phyloP scores from a whole-genome alignment of 768 basidiomycete genomes.

The Harrya chromipes region DNA sequence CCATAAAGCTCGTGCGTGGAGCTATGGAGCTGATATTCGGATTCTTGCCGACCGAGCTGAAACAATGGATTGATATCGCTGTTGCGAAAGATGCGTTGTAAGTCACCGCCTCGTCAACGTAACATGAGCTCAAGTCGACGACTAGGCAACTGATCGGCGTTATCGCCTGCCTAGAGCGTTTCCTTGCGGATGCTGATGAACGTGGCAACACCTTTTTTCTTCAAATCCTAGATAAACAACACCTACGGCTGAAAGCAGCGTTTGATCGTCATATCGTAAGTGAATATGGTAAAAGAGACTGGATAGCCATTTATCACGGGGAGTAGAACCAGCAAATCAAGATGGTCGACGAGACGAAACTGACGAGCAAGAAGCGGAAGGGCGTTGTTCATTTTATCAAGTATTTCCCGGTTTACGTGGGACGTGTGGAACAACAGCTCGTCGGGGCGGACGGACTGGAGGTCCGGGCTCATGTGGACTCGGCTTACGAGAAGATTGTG shows the following conservation, averaged over 20 bases:
- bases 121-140: constrained; percentile 3
- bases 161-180: constrained; percentile 73
- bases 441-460: constrained; percentile 72
- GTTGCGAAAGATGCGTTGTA: constrained; percentile 76
- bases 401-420: constrained; percentile 87
- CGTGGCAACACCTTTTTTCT: constrained; percentile 73
- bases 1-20: constrained; percentile 76
- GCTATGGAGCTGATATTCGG: constrained; percentile 96
- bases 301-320: constrained; percentile 1
- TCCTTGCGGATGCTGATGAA: constrained; percentile 74
- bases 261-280: constrained; percentile 76
- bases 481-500: constrained; percentile 85
- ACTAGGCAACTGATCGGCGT: constrained; percentile 83
- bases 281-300: background rate
- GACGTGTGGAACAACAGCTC: constrained; percentile 81
- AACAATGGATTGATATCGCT: constrained; percentile 79
- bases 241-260: constrained; percentile 66
- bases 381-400: constrained; percentile 92
- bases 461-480: constrained; percentile 73
- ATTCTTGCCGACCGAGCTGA: constrained; percentile 81
- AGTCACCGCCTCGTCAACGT: constrained; percentile 1
- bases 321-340: constrained; percentile 81
- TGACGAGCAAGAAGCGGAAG: constrained; percentile 88
- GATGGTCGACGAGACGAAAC: constrained; percentile 84
- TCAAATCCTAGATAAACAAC: constrained; percentile 77